phyloP scores from a whole-genome alignment of 2,329 filamentous ascomycete species.

The Xylariaceae sp. region DNA sequence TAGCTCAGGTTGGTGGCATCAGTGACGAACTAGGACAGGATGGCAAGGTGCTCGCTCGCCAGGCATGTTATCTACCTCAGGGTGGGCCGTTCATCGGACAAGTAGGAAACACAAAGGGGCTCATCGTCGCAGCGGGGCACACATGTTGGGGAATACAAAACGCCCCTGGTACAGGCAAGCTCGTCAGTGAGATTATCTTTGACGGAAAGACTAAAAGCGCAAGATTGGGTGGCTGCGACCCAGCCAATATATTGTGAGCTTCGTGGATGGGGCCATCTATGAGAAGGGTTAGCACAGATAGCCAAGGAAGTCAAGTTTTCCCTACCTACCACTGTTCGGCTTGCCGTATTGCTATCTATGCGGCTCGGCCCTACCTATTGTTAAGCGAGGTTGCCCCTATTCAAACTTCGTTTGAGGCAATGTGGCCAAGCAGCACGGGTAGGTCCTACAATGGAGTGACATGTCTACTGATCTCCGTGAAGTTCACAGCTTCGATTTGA shows the following conservation, averaged over 20 bases:
- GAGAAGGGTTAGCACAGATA: conserved; percentile 5
- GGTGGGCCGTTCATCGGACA: conserved; percentile 65
- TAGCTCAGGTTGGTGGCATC: conserved; percentile 54
- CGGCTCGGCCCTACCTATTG: no score
- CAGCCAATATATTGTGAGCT: conserved; percentile 39
- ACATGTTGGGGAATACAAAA: conserved; percentile 84
- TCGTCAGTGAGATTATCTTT: conserved; percentile 59
- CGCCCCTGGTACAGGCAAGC: conserved; percentile 63
- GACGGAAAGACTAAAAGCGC: conserved; percentile 56
- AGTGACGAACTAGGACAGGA: conserved; percentile 49
- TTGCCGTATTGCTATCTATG: no score
- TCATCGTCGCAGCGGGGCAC: conserved; percentile 67
- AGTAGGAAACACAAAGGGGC: conserved; percentile 52
- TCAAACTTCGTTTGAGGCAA: no score
- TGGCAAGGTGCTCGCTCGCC: conserved; percentile 54
- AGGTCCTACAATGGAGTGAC: no score
- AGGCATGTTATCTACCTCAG: conserved; percentile 73
- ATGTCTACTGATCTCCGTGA: no score
- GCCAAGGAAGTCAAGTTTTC: background rate
- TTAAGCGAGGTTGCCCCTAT: no score
- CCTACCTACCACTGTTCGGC: no score
- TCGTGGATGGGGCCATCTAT: conserved; percentile 1
- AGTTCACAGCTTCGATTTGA: no score
- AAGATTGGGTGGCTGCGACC: conserved; percentile 49
- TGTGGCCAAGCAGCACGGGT: no score